A percentile compares a stretch with the other conserved stretches of the same genome.
These are phyloP conservation scores for Thermothielavioides terrestris DNA, from an alignment of 495 filamentous ascomycete genomes.

Conservation along the genomic window DNA sequence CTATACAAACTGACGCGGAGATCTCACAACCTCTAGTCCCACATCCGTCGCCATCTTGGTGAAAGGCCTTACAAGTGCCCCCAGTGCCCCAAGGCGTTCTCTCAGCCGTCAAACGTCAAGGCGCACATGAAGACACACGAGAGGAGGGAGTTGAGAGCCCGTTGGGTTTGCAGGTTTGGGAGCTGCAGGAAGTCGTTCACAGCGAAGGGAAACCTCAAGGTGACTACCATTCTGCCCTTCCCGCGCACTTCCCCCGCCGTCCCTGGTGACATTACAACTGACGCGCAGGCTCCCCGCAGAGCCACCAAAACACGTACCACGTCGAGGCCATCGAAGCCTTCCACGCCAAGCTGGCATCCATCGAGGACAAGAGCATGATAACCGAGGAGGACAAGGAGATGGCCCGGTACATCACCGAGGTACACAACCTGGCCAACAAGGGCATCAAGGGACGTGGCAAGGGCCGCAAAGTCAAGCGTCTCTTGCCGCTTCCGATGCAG, in stretches of 20 bases:
- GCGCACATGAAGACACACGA: slow-evolving; percentile 80
- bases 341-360: slow-evolving; percentile 61
- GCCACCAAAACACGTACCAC: slow-evolving; percentile 93
- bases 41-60: slow-evolving; percentile 43
- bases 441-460: slow-evolving; percentile 94
- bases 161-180: slow-evolving; percentile 69
- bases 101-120: slow-evolving; percentile 79
- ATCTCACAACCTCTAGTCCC: slow-evolving; percentile 18
- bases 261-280: neutral
- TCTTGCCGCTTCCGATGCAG: slow-evolving; percentile 10
- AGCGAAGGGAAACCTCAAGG: slow-evolving; percentile 84
- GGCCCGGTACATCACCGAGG: slow-evolving; percentile 73
- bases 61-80: slow-evolving; percentile 80
- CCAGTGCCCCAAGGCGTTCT: slow-evolving; percentile 77
- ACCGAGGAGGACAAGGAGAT: slow-evolving; percentile 64
- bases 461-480: slow-evolving; percentile 49
- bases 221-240: too few species aligned
- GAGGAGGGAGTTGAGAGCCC: slow-evolving; percentile 50
- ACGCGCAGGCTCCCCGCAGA: slow-evolving; percentile 46
- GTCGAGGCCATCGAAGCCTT: slow-evolving; percentile 59
- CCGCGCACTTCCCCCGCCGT: too few species aligned
- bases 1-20: too few species aligned
- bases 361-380: slow-evolving; percentile 54
- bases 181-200: slow-evolving; percentile 80
- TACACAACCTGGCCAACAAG: slow-evolving; percentile 97